Base-by-base conservation (phyloP, 2,329 filamentous ascomycete species). In the Parafenestella ontariensis region DNA sequence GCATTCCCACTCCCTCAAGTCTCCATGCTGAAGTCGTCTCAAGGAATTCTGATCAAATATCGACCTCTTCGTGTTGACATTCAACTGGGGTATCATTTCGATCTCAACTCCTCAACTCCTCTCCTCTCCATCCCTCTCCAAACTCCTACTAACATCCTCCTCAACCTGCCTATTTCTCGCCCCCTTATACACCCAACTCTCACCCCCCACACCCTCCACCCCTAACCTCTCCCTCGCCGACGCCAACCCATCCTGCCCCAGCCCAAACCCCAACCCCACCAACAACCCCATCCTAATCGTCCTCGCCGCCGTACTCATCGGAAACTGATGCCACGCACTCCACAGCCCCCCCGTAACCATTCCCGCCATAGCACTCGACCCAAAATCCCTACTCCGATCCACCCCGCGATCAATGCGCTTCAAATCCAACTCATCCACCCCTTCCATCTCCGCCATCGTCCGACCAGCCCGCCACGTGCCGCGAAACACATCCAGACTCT, bases 281-380 rank as follows among this genome's bases (percentile, higher is more conserved):
- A 89, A 81, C 41, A 97, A 79, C 1, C 92, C 94, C 64, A 90
- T 85, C 71, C 87, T 90, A 46, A 92, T 92, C 39, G 91, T 95
- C 57, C 79, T 69, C 33, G 77, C 77, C 18, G 79, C 76, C 21
- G 76, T 81, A 20, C 88, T 87, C 26, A 94, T 78, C 29, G 92
- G 90, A 67, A 97, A 91, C 37, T 88, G 85, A 80, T 92, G 90
- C 85, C 90, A 89, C 54, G 92, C 79, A 72, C 92, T 96, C 81
- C 96, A 97, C 8, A 87, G 83, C 2, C 94, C 94, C 0, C 93
- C 91, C 31, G 95, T 89, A 0, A 90, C 89, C 73, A 96, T 79
- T 42, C 91, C 93, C 23, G 95, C 92, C 53, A 93, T 82, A 5
- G 92, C 86, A 0, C 91, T 96, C 61, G 89, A 94, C 66, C 91